A percentile compares a stretch with the other conserved stretches of the same genome.
Conservation (phyloP, 73 alveolate genomes). For the Uronychia binucleata region DNA sequence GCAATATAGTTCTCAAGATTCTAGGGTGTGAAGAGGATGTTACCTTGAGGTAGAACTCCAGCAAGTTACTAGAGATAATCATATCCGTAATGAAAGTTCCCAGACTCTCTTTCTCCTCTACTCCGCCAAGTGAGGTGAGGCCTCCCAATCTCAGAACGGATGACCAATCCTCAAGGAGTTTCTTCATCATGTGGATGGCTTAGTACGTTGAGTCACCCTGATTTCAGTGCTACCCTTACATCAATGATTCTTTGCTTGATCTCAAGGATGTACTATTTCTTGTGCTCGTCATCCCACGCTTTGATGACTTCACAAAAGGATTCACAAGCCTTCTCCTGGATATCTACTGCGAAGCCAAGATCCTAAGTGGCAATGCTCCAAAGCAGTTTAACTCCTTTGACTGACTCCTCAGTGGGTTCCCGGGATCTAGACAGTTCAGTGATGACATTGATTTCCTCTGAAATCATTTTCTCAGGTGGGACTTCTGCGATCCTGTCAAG, state of each 20-base stretch:
- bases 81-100: background rate
- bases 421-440: constrained; percentile 55
- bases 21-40: background rate
- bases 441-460: constrained; percentile 67
- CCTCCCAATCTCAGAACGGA: constrained; percentile 15
- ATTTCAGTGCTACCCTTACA: no score
- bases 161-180: no score
- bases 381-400: constrained; percentile 17
- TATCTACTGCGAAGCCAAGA: constrained; percentile 5
- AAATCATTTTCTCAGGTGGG: constrained; percentile 50
- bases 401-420: constrained; percentile 11
- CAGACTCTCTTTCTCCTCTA: background rate
- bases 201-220: background rate
- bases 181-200: background rate
- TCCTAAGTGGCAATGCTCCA: constrained; percentile 26
- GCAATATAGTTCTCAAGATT: background rate
- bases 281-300: constrained; percentile 14
- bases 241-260: background rate
- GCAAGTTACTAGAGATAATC: no score
- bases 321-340: constrained; percentile 22
- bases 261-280: background rate
- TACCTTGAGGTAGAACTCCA: background rate
- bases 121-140: constrained; percentile 12
- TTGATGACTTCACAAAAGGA: constrained; percentile 28
- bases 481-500: constrained; percentile 41